Evolutionary conservation across 345 rosid species (phyloP).

Genomic region (Salix koriyanagi): DNA sequence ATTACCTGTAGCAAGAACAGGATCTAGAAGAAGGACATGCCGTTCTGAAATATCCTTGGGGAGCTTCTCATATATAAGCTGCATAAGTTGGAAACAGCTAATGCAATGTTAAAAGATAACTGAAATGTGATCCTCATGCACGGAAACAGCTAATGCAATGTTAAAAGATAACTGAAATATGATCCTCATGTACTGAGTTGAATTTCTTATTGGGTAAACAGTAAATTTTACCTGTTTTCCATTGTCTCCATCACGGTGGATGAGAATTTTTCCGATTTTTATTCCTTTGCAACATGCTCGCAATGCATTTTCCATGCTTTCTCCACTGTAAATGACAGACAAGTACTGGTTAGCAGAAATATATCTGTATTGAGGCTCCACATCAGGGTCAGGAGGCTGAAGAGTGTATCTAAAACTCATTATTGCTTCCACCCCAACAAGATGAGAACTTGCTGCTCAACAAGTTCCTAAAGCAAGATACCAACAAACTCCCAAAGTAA

Average conservation of each 20-base stretch:
- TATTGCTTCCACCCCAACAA: conserved; percentile 5
- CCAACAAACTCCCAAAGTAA: conserved; percentile 12
- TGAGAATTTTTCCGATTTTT: conserved; percentile 94
- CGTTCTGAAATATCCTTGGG: conserved; percentile 93
- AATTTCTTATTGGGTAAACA: not conserved
- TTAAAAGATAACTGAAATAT: not conserved
- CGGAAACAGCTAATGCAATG: not conserved
- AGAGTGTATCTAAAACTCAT: not conserved
- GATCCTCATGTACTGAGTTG: not conserved
- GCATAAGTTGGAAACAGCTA: conserved; percentile 14
- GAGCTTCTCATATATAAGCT: conserved; percentile 98
- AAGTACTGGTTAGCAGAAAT: conserved; percentile 11
- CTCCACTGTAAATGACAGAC: conserved; percentile 56
- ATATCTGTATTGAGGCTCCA: conserved; percentile 6
- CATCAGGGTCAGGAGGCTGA: not conserved
- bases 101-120: not conserved
- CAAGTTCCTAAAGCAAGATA: not conserved
- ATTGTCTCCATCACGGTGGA: conserved; percentile 97
- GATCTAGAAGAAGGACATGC: conserved; percentile 94
- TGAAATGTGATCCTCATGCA: not conserved
- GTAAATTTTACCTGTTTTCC: conserved; percentile 64
- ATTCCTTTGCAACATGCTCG: conserved; percentile 99
- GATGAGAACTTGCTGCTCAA: not conserved
- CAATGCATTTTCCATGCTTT: conserved; percentile 98
- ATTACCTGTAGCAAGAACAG: conserved; percentile 90